phyloP scores from a whole-genome alignment of 2,329 filamentous ascomycete species.

The Sarocladium strictum region DNA sequence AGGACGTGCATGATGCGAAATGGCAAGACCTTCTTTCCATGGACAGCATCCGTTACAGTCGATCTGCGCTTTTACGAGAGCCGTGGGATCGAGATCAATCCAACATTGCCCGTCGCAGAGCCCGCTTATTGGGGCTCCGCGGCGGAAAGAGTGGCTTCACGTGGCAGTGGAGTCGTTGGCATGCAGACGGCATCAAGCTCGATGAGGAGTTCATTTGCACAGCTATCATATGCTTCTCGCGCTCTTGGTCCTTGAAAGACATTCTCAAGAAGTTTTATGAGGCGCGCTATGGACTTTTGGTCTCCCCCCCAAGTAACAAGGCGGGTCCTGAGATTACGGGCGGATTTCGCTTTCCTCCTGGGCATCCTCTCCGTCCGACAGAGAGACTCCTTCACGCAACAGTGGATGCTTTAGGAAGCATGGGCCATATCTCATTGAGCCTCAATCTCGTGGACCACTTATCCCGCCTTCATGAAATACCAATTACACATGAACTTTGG shows the following conservation, averaged over 20 bases:
- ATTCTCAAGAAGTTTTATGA: constrained; percentile 28
- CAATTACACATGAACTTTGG: constrained; percentile 56
- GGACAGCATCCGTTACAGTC: constrained; percentile 24
- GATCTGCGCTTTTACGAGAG: constrained; percentile 18
- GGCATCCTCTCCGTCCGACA: constrained; percentile 51
- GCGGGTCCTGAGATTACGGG: constrained; percentile 20
- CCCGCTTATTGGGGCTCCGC: not conserved
- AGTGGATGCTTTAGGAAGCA: constrained; percentile 63
- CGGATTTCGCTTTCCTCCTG: constrained; percentile 33
- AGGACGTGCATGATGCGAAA: not conserved
- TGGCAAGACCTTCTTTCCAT: constrained; percentile 11
- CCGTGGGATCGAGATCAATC: constrained; percentile 21
- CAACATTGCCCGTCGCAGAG: constrained; percentile 15
- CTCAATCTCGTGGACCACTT: constrained; percentile 56
- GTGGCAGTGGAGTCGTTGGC: constrained; percentile 21
- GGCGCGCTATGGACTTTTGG: constrained; percentile 23
- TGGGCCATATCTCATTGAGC: constrained; percentile 54
- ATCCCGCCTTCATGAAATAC: constrained; percentile 51
- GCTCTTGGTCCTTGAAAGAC: constrained; percentile 27
- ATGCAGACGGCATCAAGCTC: constrained; percentile 18
- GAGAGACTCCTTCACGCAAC: constrained; percentile 54
- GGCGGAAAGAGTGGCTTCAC: constrained; percentile 8
- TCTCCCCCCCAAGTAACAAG: constrained; percentile 13
- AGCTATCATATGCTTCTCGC: constrained; percentile 35
- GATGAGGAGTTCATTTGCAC: constrained; percentile 35